phyloP scores from a whole-genome alignment of 108 stramenopile genomes.

The Seminavis robusta region DNA sequence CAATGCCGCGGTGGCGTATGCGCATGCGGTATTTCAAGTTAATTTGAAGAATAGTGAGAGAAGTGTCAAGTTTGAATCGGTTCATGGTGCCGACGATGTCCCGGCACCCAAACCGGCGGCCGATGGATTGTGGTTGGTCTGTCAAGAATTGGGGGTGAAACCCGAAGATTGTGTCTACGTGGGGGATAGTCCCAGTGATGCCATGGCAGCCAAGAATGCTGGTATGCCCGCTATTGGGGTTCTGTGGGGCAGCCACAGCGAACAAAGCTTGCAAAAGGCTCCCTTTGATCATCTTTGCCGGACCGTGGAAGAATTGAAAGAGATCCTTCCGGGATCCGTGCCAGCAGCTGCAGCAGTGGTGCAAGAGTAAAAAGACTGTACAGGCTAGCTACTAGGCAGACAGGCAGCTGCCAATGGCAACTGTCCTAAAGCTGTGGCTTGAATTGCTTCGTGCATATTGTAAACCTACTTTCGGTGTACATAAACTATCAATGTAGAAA shows the following conservation, averaged over 20 bases:
- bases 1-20: slow-evolving; percentile 82
- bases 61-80: slow-evolving; percentile 49
- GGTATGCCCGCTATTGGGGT: slow-evolving; percentile 73
- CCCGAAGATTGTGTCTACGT: slow-evolving; percentile 67
- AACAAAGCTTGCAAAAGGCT: slow-evolving; percentile 55
- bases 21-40: slow-evolving; percentile 73
- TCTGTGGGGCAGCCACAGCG: slow-evolving; percentile 67
- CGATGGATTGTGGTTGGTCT: slow-evolving; percentile 64
- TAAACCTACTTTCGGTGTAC: too few relatives aligned
- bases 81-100: slow-evolving; percentile 78
- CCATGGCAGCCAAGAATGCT: slow-evolving; percentile 59
- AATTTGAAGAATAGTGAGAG: slow-evolving; percentile 25
- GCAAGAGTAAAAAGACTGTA: too few relatives aligned
- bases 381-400: too few relatives aligned
- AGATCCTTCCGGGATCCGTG: too few relatives aligned
- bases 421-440: too few relatives aligned
- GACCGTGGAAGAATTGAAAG: slow-evolving; percentile 49
- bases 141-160: slow-evolving; percentile 56
- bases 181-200: slow-evolving; percentile 81
- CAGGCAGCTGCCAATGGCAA: too few relatives aligned
- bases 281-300: slow-evolving; percentile 47
- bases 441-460: too few relatives aligned
- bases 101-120: slow-evolving; percentile 74
- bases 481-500: too few relatives aligned
- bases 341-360: too few relatives aligned